phyloP scores from a whole-genome alignment of 805 yeast species.

The Lipomyces kockii region DNA sequence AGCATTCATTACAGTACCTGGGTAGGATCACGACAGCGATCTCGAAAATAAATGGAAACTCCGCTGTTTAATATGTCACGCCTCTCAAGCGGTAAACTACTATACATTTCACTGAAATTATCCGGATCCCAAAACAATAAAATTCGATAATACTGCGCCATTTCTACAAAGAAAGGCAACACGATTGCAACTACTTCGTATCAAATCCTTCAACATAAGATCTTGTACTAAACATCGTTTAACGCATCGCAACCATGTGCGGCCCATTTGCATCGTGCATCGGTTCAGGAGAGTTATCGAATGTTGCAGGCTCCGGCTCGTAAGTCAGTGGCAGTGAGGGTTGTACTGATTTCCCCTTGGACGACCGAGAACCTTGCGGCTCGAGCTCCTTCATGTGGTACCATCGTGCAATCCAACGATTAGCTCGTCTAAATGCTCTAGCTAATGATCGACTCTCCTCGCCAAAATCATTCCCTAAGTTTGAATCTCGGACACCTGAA shows the following conservation, averaged over 20 bases:
- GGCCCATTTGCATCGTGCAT: neutral
- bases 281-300: neutral
- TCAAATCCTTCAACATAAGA: neutral
- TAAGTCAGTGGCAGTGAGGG: neutral
- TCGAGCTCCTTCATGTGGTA: constrained; percentile 11
- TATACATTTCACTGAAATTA: neutral
- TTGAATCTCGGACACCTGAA: constrained; percentile 25
- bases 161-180: neutral
- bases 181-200: neutral
- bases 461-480: constrained; percentile 40
- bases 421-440: constrained; percentile 39
- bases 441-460: constrained; percentile 39
- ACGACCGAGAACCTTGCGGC: neutral
- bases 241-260: neutral
- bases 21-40: neutral
- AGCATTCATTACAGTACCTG: neutral
- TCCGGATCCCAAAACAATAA: neutral
- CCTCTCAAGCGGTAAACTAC: neutral
- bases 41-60: neutral
- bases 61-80: neutral
- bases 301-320: neutral
- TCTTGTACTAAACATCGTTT: neutral
- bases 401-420: constrained; percentile 42
- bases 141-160: neutral
- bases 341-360: neutral